phyloP scores from a whole-genome alignment of 139 green algal genomes.

The Chlorella sp. region DNA sequence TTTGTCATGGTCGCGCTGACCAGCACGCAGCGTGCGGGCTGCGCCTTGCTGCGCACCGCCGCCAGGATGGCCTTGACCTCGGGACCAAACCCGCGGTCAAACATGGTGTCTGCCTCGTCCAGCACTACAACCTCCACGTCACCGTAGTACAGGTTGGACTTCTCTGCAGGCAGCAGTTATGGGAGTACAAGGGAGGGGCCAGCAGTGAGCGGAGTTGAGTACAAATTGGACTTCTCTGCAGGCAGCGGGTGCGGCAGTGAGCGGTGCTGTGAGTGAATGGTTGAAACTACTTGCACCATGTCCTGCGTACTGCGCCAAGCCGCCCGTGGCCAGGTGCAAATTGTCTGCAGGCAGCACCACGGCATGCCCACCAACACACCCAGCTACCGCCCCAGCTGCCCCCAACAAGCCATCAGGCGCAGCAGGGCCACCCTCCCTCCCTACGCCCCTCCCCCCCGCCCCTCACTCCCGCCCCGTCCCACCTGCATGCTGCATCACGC shows the following conservation, averaged over 20 bases:
- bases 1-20: constrained; percentile 93
- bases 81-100: constrained; percentile 73
- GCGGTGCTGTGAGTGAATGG: no score
- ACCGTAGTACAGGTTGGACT: constrained; percentile 82
- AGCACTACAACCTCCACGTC: constrained; percentile 88
- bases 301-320: no score
- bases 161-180: constrained; percentile 35
- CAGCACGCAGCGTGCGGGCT: constrained; percentile 77
- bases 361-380: constrained; percentile 93
- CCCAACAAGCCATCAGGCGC: background rate
- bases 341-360: no score
- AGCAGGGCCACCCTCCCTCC: background rate
- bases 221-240: background rate
- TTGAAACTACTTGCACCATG: no score
- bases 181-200: background rate
- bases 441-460: background rate
- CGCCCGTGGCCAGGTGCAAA: no score
- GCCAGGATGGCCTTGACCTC: constrained; percentile 78
- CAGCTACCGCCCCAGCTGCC: constrained; percentile 54
- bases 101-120: constrained; percentile 98
- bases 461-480: no score
- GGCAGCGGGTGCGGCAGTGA: no score
- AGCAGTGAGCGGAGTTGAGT: background rate
- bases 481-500: constrained; percentile 84
- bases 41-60: constrained; percentile 65